These are phyloP conservation scores for Endocalyx cinctus DNA, from an alignment of 2,329 filamentous ascomycete genomes.

Conservation along the genomic window DNA sequence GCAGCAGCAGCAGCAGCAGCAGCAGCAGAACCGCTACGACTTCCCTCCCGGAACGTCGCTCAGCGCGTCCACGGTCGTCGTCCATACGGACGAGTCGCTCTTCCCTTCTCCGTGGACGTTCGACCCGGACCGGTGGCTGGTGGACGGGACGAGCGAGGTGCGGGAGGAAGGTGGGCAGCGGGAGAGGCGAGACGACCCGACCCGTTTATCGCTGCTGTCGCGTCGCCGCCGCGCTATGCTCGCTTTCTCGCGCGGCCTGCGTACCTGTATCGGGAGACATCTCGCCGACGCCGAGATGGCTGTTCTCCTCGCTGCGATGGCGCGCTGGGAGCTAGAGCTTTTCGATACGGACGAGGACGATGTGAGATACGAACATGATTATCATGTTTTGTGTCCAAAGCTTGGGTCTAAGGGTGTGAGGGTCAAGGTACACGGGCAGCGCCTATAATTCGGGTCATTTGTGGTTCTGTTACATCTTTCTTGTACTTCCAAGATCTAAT, in stretches of 20 bases:
- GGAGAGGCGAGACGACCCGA: no score
- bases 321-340: slow-evolving; percentile 25
- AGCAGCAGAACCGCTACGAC: slow-evolving; percentile 10
- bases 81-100: slow-evolving; percentile 14
- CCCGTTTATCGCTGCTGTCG: neutral
- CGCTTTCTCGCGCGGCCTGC: slow-evolving; percentile 24
- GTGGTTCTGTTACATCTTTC: no score
- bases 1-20: slow-evolving; percentile 8
- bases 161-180: no score
- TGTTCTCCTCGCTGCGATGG: slow-evolving; percentile 19
- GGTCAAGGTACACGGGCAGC: no score
- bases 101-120: neutral
- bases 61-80: slow-evolving; percentile 30
- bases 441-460: no score
- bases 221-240: slow-evolving; percentile 7
- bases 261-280: slow-evolving; percentile 37
- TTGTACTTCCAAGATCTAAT: no score
- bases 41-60: slow-evolving; percentile 28
- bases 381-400: slow-evolving; percentile 13
- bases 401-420: slow-evolving; percentile 14
- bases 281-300: slow-evolving; percentile 28
- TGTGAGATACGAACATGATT: slow-evolving; percentile 17
- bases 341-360: slow-evolving; percentile 21
- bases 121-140: neutral
- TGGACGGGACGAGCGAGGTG: no score